Conservation (phyloP, 306 rosid species). For the Aeschynomene evenia region DNA sequence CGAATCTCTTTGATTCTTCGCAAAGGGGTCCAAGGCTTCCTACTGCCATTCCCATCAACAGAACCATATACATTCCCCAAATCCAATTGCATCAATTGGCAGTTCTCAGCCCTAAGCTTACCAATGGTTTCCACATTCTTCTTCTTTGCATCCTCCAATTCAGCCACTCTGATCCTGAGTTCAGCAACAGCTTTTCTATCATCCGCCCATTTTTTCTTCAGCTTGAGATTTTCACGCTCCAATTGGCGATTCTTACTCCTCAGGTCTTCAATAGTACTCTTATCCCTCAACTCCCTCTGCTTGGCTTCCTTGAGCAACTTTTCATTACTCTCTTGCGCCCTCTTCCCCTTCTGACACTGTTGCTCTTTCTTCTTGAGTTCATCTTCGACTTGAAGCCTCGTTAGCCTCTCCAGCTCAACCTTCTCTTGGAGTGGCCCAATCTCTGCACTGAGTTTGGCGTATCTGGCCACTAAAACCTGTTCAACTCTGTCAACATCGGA, state of each 20-base stretch:
- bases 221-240: neutral
- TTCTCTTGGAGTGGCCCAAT: neutral
- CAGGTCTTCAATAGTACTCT: neutral
- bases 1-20: neutral
- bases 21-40: neutral
- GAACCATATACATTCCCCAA: too few species aligned
- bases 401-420: neutral
- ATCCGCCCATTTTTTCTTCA: neutral
- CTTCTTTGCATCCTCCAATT: constrained; percentile 7
- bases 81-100: neutral
- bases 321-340: constrained; percentile 1
- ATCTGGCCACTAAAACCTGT: neutral
- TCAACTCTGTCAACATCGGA: constrained; percentile 3
- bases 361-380: constrained; percentile 18
- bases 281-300: too few species aligned
- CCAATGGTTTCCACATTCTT: neutral
- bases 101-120: neutral
- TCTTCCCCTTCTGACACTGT: neutral
- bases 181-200: neutral
- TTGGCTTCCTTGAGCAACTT: constrained; percentile 5
- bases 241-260: neutral
- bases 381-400: neutral
- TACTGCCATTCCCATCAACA: too few species aligned
- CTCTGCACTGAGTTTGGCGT: neutral
- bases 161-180: neutral